Evolutionary conservation across 495 filamentous ascomycete species (phyloP), one percentile per base, ranked within the genome.

Genomic region (Xylaria palmicola): DNA sequence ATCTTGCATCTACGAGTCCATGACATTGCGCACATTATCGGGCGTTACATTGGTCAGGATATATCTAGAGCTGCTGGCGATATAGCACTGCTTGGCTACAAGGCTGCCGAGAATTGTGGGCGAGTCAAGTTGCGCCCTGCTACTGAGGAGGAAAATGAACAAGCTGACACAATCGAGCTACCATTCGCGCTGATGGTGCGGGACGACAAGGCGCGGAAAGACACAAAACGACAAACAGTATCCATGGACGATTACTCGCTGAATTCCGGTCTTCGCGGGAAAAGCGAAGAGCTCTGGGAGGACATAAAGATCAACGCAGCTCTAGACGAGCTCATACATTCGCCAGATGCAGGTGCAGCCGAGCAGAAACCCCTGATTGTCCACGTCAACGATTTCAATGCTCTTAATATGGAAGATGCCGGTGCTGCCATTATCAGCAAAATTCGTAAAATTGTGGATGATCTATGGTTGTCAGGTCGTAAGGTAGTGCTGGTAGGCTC

Each of bases 351-450:
- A n/a, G 68, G 70, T 41, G 54, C 65, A 45, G 37, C 51, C 26
- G 62, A 68, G 29, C 56, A 70, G 9, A 66, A 68, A 39, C 65
- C 66, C 43, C 66, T 81, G 1, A 90, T 97, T 59, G 75, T 98
- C 8, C 88, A 92, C 49, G 73, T 98, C 9, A 84, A 88, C 64
- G 92, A 97, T 68, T 91, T 91, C 66, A 84, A 85, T 26, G 89
- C 94, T 43, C 78, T 97, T 12, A 83, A 80, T 63, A 75, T 77
- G 53, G 86, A 88, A 1, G 67, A 77, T 8, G 81, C 86, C 19
- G 88, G 90, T 24, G 62, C 62, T n/a, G 69, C 81, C 0, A 78
- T 94, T 22, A 69, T 97, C 4, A 68, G 67, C 24, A 83, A 85
- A 45, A 73, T 98, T 8, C 85, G 88, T 45, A 80, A 85, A 59